These are phyloP conservation scores for Senna siamea DNA, from an alignment of 306 rosid genomes.

Conservation along the genomic window DNA sequence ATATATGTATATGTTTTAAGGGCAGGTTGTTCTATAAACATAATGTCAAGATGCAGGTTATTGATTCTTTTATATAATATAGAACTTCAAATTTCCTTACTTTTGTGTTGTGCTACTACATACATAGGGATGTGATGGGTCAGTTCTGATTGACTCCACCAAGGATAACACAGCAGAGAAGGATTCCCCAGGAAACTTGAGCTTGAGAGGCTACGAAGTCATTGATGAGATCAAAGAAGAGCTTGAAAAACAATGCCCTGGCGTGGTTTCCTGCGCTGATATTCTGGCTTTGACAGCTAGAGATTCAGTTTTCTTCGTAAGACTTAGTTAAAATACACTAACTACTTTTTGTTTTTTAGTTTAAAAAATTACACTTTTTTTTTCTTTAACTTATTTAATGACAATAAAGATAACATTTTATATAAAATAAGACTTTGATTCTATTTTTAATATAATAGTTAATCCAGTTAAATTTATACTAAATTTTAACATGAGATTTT, in stretches of 20 bases:
- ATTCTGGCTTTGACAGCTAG: constrained; percentile 85
- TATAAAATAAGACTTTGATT: too few species aligned
- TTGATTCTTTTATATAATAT: neutral
- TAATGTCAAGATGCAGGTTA: neutral
- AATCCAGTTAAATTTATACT: too few species aligned
- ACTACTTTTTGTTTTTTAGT: too few species aligned
- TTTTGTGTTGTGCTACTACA: neutral
- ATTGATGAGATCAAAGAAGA: constrained; percentile 76
- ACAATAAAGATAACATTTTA: too few species aligned
- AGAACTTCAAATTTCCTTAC: neutral
- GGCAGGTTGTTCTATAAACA: neutral
- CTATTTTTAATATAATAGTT: too few species aligned
- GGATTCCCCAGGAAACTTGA: constrained; percentile 89
- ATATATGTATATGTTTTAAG: neutral
- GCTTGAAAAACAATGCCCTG: constrained; percentile 76
- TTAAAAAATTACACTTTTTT: too few species aligned
- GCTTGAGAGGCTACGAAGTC: constrained; percentile 78
- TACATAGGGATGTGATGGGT: constrained; percentile 84
- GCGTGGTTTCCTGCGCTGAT: constrained; percentile 93
- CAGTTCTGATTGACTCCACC: constrained; percentile 79
- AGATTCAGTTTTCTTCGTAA: constrained; percentile 76
- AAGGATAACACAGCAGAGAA: constrained; percentile 78
- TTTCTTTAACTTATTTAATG: too few species aligned
- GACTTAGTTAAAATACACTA: neutral
- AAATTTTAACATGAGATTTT: too few species aligned